A percentile compares a stretch with the other conserved stretches of the same genome.
phyloP scores from a whole-genome alignment of 202 grass and related monocot genomes.

The Bolboschoenoplectus hybrid region DNA sequence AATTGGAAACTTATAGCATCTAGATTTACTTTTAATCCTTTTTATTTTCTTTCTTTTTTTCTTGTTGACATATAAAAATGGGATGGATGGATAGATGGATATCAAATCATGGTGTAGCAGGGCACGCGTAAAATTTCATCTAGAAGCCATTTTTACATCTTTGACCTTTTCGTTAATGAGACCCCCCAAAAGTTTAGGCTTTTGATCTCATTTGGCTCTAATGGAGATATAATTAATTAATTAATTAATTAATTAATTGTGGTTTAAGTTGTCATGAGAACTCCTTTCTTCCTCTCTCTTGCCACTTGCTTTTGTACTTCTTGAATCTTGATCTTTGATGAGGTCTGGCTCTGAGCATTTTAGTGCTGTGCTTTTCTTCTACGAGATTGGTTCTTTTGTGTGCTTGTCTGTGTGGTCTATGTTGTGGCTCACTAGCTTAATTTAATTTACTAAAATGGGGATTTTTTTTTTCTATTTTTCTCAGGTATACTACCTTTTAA shows the following conservation, averaged over 20 bases:
- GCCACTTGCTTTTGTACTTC: slow-evolving; percentile 27
- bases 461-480: neutral
- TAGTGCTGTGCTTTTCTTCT: slow-evolving; percentile 3
- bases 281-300: too few relatives aligned
- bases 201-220: slow-evolving; percentile 23
- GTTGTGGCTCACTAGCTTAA: neutral
- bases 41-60: neutral
- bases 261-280: slow-evolving; percentile 35
- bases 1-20: slow-evolving; percentile 30
- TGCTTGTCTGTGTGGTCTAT: neutral
- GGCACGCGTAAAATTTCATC: slow-evolving; percentile 34
- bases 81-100: neutral
- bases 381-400: slow-evolving; percentile 23
- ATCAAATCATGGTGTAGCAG: slow-evolving; percentile 39
- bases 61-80: neutral
- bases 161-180: slow-evolving; percentile 29
- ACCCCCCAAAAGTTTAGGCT: slow-evolving; percentile 40
- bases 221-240: slow-evolving; percentile 22
- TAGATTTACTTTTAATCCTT: slow-evolving; percentile 2
- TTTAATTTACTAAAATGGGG: neutral
- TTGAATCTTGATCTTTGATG: slow-evolving; percentile 23
- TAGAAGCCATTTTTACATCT: slow-evolving; percentile 19
- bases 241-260: slow-evolving; percentile 21
- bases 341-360: neutral
- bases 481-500: neutral